Percentiles rank a stretch among this genome's conserved stretches.
These are phyloP conservation scores for Boletus coccyginus DNA, from an alignment of 768 basidiomycete genomes.

Conservation along the genomic window DNA sequence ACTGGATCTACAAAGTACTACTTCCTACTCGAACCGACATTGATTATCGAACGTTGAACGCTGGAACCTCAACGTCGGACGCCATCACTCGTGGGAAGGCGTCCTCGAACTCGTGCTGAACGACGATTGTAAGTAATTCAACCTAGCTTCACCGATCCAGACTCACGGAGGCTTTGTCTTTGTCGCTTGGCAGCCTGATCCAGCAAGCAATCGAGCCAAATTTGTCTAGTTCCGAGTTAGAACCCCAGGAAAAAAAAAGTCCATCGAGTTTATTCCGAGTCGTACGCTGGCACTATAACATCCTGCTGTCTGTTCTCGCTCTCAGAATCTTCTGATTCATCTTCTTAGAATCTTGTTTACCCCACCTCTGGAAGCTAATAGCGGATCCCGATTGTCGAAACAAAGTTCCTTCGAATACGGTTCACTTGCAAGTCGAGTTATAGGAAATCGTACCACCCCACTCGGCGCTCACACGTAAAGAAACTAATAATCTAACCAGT, in stretches of 20 bases:
- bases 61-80: neutral
- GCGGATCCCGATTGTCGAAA: neutral
- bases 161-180: neutral
- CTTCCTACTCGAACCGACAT: neutral
- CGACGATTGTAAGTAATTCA: no score
- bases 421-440: neutral
- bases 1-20: no score
- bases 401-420: neutral
- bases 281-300: neutral
- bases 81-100: neutral
- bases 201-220: neutral
- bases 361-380: neutral
- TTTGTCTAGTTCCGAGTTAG: neutral
- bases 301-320: neutral
- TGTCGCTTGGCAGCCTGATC: neutral
- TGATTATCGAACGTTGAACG: neutral
- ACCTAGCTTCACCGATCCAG: neutral
- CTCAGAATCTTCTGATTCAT: neutral
- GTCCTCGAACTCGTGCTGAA: neutral
- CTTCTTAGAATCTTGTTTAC: fast-evolving
- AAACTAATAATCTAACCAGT: no score
- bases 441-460: neutral
- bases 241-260: neutral
- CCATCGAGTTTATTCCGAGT: neutral
- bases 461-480: neutral